Base-by-base conservation (phyloP, 306 rosid genomes). In the Urtica urens region DNA sequence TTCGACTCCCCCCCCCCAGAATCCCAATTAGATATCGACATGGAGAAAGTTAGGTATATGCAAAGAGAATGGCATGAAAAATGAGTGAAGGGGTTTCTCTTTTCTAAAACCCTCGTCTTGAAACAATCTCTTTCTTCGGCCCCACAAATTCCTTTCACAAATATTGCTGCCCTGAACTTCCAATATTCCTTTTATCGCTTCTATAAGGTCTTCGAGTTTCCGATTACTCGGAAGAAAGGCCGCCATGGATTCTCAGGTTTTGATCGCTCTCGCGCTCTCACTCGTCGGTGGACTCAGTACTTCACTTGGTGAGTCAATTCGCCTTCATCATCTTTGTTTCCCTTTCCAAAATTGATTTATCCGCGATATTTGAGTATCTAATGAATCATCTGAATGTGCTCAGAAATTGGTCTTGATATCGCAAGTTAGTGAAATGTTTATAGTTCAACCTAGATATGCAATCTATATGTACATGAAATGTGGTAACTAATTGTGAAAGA, bases 181-280 rank as follows among this genome's bases (percentile, higher is more conserved):
- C 24, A 59, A 14, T 57, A 38, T 28, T 56, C 18, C 31, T 23
- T 12, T 23, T 49, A 3, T 7, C 16, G 26, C 13, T 45, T 16
- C 29, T 0, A 5, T 15, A 22, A 15, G 40, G 2, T 14, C 44
- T 19, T 7, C 38, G 27, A 14, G 21, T 15, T 16, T 20, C 38
- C 28, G 38, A 27, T 19, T 58, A 30, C 46, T 52, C 15, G 47
- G 39, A 30, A 14, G 28, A 26, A 7, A 49, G 38, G 9, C 24
- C 47, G 31, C 58, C 57, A 81, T 86, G 96, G 93, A 77, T 72
- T 81, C 94, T 67, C 99, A 80, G 60, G 80, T 82, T 21, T 59
- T 63, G 43, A 75, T 86, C 20, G 99, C 99, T 68, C 93, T 92
- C 44, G 96, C 78, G 23, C 99, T 92, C 69, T 92, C 99, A 4